These are phyloP conservation scores for Teunomyces stri DNA, from an alignment of 805 yeast genomes.

Conservation along the genomic window DNA sequence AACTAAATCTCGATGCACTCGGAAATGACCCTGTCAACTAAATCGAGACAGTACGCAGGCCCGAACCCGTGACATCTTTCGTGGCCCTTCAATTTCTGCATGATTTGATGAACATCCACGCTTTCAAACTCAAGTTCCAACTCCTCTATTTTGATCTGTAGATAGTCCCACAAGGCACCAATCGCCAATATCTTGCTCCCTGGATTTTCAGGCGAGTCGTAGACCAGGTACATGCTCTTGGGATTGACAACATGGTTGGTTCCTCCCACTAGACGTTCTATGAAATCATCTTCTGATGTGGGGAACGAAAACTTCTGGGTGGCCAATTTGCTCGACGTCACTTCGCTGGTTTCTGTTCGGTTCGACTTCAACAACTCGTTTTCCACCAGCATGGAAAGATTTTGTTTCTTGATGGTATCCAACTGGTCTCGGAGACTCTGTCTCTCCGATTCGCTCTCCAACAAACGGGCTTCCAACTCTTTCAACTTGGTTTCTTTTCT, in stretches of 20 bases:
- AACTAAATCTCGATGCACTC: slow-evolving; percentile 7
- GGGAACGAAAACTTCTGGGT: slow-evolving; percentile 33
- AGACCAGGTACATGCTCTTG: slow-evolving; percentile 27
- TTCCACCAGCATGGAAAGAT: slow-evolving; percentile 57
- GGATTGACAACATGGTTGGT: slow-evolving; percentile 20
- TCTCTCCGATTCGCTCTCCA: slow-evolving; percentile 55
- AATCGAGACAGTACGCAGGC: slow-evolving; percentile 54
- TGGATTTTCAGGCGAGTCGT: slow-evolving; percentile 34
- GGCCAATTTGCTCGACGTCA: not conserved
- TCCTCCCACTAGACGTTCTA: slow-evolving; percentile 26
- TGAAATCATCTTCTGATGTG: slow-evolving; percentile 31
- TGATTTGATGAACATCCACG: slow-evolving; percentile 56
- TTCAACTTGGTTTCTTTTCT: slow-evolving; percentile 71
- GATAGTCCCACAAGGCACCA: slow-evolving; percentile 82
- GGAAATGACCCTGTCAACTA: slow-evolving; percentile 41
- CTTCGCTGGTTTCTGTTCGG: slow-evolving; percentile 7
- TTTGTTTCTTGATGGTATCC: slow-evolving; percentile 51
- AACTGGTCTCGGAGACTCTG: slow-evolving; percentile 46
- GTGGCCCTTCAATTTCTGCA: slow-evolving; percentile 58
- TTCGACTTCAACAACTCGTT: slow-evolving; percentile 52
- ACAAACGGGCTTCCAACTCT: slow-evolving; percentile 60
- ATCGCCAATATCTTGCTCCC: slow-evolving; percentile 59
- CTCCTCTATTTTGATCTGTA: slow-evolving; percentile 47
- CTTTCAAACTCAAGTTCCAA: slow-evolving; percentile 44
- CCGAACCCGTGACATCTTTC: slow-evolving; percentile 83